Percentiles rank a stretch among this genome's conserved stretches.
These are phyloP conservation scores for Serendipita vermifera DNA, from an alignment of 768 basidiomycete species.

Conservation along the genomic window DNA sequence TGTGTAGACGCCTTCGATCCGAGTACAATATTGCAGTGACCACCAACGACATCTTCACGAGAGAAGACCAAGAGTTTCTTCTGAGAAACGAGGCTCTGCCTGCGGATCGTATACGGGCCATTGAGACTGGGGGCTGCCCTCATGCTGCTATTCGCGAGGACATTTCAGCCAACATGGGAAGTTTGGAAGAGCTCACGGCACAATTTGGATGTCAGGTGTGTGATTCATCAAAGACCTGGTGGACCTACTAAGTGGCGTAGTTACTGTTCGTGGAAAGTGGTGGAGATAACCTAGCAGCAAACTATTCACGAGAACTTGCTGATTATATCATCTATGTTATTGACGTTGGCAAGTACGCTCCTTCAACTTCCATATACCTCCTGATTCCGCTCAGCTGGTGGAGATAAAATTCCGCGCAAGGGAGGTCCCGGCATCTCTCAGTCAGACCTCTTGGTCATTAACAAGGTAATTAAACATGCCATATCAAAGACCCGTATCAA, in stretches of 20 bases:
- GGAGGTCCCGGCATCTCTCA: constrained; percentile 96
- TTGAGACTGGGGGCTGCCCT: constrained; percentile 96
- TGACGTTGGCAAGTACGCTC: constrained; percentile 47
- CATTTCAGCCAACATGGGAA: constrained; percentile 93
- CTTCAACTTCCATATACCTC: background rate
- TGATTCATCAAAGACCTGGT: background rate
- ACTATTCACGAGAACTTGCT: constrained; percentile 90
- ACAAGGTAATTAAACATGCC: constrained; percentile 51
- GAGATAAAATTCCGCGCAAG: constrained; percentile 97
- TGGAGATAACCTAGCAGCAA: constrained; percentile 93
- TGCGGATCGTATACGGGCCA: constrained; percentile 74
- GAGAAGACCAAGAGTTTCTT: constrained; percentile 95
- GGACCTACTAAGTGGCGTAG: background rate
- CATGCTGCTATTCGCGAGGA: constrained; percentile 98
- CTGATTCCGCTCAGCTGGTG: constrained; percentile 37
- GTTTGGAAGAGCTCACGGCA: constrained; percentile 85
- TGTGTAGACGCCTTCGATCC: constrained; percentile 68
- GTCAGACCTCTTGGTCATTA: constrained; percentile 86
- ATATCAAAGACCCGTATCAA: background rate
- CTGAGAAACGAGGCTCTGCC: constrained; percentile 86
- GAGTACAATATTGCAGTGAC: constrained; percentile 91
- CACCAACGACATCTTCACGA: constrained; percentile 99
- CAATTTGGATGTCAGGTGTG: constrained; percentile 67
- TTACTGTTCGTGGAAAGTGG: constrained; percentile 91
- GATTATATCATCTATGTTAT: constrained; percentile 96